A percentile compares a stretch with the other conserved stretches of the same genome.
Evolutionary conservation across 2,329 filamentous ascomycete species (phyloP).

Genomic region (Rutstroemia sp.): DNA sequence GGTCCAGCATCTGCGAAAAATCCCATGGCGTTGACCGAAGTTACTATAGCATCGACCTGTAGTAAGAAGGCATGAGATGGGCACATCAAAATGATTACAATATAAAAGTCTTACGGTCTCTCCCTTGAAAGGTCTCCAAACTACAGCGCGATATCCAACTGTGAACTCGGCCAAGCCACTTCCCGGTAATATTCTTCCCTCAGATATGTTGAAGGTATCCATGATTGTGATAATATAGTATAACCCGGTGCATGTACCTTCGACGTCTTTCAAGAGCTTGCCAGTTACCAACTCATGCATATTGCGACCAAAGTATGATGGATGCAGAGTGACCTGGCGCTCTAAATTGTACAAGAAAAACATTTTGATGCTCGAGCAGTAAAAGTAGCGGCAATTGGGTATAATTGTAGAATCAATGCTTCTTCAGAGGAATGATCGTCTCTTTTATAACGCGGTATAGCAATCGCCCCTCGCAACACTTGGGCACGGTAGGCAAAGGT

Average conservation of each 20-base stretch:
- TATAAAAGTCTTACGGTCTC: constrained; percentile 66
- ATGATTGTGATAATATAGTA: constrained; percentile 99
- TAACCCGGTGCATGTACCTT: constrained; percentile 89
- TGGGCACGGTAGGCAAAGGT: background rate
- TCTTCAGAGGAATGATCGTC: background rate
- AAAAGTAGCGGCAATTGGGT: background rate
- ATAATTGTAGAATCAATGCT: background rate
- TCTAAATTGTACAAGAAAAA: constrained; percentile 98
- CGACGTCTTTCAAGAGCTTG: constrained; percentile 85
- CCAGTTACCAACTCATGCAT: constrained; percentile 87
- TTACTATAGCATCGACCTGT: constrained; percentile 89
- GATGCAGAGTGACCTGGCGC: constrained; percentile 88
- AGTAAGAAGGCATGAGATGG: constrained; percentile 21
- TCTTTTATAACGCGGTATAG: background rate
- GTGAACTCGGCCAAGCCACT: constrained; percentile 92
- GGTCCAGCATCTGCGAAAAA: constrained; percentile 85
- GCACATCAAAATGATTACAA: background rate
- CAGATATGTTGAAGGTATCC: constrained; percentile 90
- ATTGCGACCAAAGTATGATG: constrained; percentile 91
- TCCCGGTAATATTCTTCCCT: constrained; percentile 84
- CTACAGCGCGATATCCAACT: constrained; percentile 88
- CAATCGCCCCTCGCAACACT: background rate
- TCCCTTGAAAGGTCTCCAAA: constrained; percentile 96
- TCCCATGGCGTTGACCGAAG: constrained; percentile 81
- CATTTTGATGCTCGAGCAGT: constrained; percentile 46